A percentile compares a stretch with the other conserved stretches of the same genome.
phyloP scores from a whole-genome alignment of 345 rosid species.

The Boechera stricta region DNA sequence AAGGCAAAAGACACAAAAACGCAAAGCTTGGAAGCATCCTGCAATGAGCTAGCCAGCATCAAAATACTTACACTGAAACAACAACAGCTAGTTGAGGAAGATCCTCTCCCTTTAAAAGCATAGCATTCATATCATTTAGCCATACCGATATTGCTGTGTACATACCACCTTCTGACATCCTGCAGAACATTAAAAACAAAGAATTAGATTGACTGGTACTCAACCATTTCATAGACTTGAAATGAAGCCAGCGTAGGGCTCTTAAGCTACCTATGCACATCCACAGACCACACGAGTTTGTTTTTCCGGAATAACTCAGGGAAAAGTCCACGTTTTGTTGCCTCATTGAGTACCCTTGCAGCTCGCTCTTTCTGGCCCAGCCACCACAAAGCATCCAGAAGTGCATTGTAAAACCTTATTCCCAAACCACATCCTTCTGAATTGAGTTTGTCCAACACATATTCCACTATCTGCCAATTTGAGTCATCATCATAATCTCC shows the following conservation, averaged over 20 bases:
- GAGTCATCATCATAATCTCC: conserved; percentile 87
- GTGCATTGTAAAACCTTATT: conserved; percentile 86
- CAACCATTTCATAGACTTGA: conserved; percentile 24
- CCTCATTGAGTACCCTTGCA: conserved; percentile 80
- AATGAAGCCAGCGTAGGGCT: conserved; percentile 22
- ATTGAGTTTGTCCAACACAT: conserved; percentile 80
- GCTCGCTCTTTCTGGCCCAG: conserved; percentile 89
- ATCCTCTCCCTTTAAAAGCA: conserved; percentile 62
- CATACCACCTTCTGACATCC: conserved; percentile 94
- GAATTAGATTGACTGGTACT: conserved; percentile 28
- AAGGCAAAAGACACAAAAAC: background rate
- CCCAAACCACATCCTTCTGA: conserved; percentile 93
- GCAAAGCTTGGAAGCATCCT: background rate
- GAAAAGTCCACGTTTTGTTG: conserved; percentile 81
- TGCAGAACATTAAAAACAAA: conserved; percentile 49
- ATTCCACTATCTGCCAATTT: conserved; percentile 97
- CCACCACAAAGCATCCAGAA: conserved; percentile 97
- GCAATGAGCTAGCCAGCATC: conserved; percentile 22
- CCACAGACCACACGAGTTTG: conserved; percentile 87
- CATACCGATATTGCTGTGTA: conserved; percentile 78
- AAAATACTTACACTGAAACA: conserved; percentile 73
- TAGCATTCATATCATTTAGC: conserved; percentile 63
- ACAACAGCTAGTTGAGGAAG: conserved; percentile 86
- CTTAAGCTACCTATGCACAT: conserved; percentile 75
- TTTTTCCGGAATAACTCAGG: conserved; percentile 88